phyloP scores from a whole-genome alignment of 331 rosid species.

The Ulmus americana region DNA sequence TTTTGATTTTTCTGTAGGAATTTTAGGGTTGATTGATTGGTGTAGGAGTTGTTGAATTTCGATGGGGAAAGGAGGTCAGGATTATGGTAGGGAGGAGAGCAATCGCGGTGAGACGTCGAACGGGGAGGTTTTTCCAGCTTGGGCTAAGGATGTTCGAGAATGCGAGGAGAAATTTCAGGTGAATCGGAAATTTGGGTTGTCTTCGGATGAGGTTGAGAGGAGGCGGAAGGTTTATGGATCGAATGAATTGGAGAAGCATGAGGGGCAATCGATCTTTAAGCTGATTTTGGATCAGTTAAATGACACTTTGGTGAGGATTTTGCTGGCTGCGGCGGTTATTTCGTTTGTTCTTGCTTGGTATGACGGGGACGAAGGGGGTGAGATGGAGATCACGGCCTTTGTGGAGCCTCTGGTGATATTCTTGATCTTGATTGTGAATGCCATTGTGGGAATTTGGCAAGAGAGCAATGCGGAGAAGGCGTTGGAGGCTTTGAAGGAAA shows the following conservation, averaged over 20 bases:
- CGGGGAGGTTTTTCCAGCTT: slow-evolving; percentile 26
- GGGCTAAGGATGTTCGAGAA: slow-evolving; percentile 33
- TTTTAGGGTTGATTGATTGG: no score
- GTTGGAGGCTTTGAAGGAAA: slow-evolving; percentile 38
- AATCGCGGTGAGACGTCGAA: background rate
- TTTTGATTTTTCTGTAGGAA: background rate
- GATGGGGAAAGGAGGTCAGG: slow-evolving; percentile 27
- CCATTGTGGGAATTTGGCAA: slow-evolving; percentile 42
- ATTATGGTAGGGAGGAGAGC: slow-evolving; percentile 21
- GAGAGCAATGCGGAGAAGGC: slow-evolving; percentile 44
- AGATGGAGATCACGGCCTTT: slow-evolving; percentile 34
- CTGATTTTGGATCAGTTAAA: slow-evolving; percentile 34
- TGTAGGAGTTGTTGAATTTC: background rate
- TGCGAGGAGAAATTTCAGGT: slow-evolving; percentile 28
- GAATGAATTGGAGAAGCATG: slow-evolving; percentile 39
- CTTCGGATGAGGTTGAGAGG: slow-evolving; percentile 24
- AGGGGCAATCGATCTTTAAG: slow-evolving; percentile 29
- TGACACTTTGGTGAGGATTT: slow-evolving; percentile 34
- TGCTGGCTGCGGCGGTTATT: slow-evolving; percentile 34
- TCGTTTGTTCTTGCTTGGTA: slow-evolving; percentile 37
- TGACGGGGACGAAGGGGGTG: slow-evolving; percentile 34
- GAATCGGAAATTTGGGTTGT: slow-evolving; percentile 22
- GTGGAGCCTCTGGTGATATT: slow-evolving; percentile 43
- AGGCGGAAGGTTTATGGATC: slow-evolving; percentile 19
- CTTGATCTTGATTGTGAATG: slow-evolving; percentile 37